Conservation (phyloP, 106 monocot species). For the Dendrobium chrysotoxum region DNA sequence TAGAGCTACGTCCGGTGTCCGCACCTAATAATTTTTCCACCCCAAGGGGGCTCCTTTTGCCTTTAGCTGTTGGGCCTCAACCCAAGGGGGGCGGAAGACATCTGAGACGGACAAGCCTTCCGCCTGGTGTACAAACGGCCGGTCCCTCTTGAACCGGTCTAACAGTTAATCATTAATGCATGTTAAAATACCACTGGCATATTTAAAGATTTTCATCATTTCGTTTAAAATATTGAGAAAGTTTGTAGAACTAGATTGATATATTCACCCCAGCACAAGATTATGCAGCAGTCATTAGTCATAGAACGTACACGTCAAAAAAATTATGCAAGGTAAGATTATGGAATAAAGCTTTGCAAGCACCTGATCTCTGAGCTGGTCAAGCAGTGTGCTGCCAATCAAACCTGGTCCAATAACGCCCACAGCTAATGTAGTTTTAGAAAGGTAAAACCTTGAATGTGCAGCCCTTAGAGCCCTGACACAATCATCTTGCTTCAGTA, state of each 20-base stretch:
- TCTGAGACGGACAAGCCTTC: no score
- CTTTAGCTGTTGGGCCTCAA: no score
- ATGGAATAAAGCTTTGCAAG: background rate
- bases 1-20: no score
- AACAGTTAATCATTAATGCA: background rate
- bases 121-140: no score
- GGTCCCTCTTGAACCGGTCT: no score
- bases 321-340: background rate
- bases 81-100: no score
- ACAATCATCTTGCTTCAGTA: slow-evolving; percentile 85
- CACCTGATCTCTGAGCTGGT: slow-evolving; percentile 97
- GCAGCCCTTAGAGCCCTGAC: slow-evolving; percentile 79
- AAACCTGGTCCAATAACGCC: slow-evolving; percentile 96
- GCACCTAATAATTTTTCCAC: no score
- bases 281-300: background rate
- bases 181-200: background rate
- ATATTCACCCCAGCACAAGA: background rate
- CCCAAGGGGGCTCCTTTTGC: no score
- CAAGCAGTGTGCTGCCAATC: slow-evolving; percentile 83
- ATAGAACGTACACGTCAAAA: background rate
- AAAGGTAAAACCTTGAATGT: slow-evolving; percentile 93
- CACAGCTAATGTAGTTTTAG: slow-evolving; percentile 83
- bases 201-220: background rate
- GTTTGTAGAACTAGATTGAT: background rate
- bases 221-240: background rate